phyloP scores from a whole-genome alignment of 2,329 filamentous ascomycete genomes.

The Penicillium brevicompactum region DNA sequence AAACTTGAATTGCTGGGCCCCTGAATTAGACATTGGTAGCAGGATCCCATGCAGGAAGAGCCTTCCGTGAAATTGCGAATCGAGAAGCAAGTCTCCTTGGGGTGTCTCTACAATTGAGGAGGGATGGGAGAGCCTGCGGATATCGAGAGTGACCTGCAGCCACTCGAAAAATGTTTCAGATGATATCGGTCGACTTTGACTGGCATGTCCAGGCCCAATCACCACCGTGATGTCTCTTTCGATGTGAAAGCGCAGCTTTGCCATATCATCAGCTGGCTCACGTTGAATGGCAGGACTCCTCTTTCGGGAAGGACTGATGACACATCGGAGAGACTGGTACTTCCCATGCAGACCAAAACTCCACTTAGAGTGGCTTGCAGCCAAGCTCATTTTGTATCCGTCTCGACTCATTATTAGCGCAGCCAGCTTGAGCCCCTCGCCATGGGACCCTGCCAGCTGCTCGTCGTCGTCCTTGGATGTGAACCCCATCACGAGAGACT shows the following conservation, averaged over 20 bases:
- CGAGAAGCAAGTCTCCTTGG: not conserved
- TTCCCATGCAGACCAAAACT: not conserved
- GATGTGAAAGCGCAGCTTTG: not conserved
- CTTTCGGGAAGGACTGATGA: not conserved
- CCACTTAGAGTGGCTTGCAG: conserved; percentile 6
- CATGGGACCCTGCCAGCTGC: conserved; percentile 5
- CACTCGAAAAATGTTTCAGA: not conserved
- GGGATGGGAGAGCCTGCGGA: conserved; percentile 2
- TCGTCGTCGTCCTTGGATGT: conserved; percentile 2
- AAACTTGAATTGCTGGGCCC: not conserved
- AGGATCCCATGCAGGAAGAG: not conserved
- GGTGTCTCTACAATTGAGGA: conserved; percentile 1
- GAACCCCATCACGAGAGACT: conserved; percentile 6
- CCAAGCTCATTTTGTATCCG: conserved; percentile 1
- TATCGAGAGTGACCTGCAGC: conserved; percentile 1
- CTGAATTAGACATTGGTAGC: not conserved
- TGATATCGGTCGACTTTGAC: not conserved
- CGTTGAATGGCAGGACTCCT: not conserved
- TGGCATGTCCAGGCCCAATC: conserved; percentile 1
- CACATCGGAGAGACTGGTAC: not conserved
- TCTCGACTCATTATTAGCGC: conserved; percentile 5
- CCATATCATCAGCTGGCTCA: conserved; percentile 4
- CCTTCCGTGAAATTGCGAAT: not conserved
- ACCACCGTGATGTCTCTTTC: conserved; percentile 1
- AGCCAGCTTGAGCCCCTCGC: conserved; percentile 11